Evolutionary conservation across 2,329 filamentous ascomycete species (phyloP).

Genomic region (Phoma sp.): DNA sequence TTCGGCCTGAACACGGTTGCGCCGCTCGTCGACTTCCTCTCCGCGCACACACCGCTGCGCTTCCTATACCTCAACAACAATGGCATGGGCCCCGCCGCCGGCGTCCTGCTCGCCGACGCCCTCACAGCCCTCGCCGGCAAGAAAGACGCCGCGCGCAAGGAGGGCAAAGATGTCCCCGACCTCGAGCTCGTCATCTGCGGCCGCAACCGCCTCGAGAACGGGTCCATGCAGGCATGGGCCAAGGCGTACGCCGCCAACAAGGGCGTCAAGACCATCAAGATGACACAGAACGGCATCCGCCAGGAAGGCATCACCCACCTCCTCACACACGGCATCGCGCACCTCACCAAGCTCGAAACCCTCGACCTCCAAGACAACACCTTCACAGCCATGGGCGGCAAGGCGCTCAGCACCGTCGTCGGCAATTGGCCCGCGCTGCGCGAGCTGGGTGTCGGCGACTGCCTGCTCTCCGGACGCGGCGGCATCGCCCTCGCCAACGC

Average conservation of each 20-base stretch:
- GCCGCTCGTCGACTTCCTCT: conserved; percentile 89
- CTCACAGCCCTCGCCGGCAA: conserved; percentile 81
- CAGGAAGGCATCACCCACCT: conserved; percentile 88
- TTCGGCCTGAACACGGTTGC: conserved; percentile 96
- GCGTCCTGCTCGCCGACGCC: conserved; percentile 86
- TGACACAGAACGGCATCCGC: conserved; percentile 98
- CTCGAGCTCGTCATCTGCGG: conserved; percentile 98
- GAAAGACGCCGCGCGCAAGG: conserved; percentile 78
- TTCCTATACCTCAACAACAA: conserved; percentile 99
- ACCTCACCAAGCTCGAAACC: conserved; percentile 71
- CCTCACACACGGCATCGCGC: conserved; percentile 76
- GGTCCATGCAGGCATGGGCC: conserved; percentile 95
- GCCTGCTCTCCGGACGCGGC: conserved; percentile 79
- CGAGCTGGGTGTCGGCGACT: conserved; percentile 90
- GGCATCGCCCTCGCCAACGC: conserved; percentile 74
- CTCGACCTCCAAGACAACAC: conserved; percentile 98
- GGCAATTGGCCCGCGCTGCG: conserved; percentile 74
- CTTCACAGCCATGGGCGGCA: conserved; percentile 82
- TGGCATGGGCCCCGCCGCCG: conserved; percentile 89
- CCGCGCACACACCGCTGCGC: conserved; percentile 84
- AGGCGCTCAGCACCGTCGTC: conserved; percentile 76
- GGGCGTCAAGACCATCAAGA: conserved; percentile 84
- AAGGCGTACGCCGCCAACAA: conserved; percentile 81
- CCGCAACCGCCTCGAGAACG: conserved; percentile 92
- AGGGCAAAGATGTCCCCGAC: conserved; percentile 74